These are phyloP conservation scores for Zygotorulaspora florentina DNA, from an alignment of 805 yeast species.

Conservation along the genomic window DNA sequence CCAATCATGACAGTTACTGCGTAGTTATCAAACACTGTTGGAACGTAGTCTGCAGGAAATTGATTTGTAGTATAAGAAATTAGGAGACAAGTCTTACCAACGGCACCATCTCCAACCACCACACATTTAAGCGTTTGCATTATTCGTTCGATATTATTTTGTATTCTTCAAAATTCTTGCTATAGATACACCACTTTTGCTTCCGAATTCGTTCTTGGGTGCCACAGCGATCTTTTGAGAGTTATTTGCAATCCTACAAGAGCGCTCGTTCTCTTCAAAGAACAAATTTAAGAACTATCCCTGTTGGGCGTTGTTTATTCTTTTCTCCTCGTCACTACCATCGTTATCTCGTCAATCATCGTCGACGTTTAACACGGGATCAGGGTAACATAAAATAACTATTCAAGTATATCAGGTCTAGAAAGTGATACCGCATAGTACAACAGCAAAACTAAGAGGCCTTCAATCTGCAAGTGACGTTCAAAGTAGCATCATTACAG, in stretches of 20 bases:
- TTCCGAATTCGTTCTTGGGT: too few species aligned
- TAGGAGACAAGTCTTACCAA: slow-evolving; percentile 93
- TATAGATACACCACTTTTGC: neutral
- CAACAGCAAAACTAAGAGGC: too few species aligned
- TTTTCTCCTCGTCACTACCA: slow-evolving; percentile 1
- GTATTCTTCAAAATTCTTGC: neutral
- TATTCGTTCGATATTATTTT: neutral
- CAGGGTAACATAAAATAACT: neutral
- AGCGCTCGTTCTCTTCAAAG: too few species aligned
- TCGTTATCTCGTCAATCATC: slow-evolving; percentile 10
- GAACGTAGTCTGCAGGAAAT: slow-evolving; percentile 97
- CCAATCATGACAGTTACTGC: slow-evolving; percentile 96
- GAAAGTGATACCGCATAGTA: too few species aligned
- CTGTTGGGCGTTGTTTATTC: neutral
- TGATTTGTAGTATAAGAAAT: slow-evolving; percentile 95
- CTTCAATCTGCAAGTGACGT: too few species aligned
- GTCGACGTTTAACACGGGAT: neutral
- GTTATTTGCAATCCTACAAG: too few species aligned
- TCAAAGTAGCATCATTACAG: too few species aligned
- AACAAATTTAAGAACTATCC: neutral
- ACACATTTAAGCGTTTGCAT: slow-evolving; percentile 80
- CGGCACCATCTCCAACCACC: slow-evolving; percentile 99
- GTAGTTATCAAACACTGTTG: slow-evolving; percentile 95
- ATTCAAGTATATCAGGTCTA: too few species aligned
- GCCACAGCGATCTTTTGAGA: too few species aligned